phyloP scores from a whole-genome alignment of 352 stramenopile genomes.

The Phytophthora melonis region DNA sequence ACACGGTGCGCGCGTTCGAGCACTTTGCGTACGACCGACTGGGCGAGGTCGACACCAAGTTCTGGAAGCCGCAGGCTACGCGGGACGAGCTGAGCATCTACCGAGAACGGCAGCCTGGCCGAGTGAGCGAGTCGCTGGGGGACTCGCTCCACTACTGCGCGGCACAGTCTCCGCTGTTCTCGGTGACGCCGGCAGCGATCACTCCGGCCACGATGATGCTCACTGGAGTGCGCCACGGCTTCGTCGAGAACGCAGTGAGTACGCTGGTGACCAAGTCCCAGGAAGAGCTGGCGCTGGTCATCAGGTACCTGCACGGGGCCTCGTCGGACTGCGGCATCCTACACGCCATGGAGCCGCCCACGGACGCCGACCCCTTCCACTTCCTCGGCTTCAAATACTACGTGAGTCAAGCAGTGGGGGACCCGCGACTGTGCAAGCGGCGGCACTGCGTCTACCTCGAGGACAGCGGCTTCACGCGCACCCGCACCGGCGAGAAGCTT shows the following conservation, averaged over 20 bases:
- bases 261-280: conserved; percentile 50
- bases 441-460: conserved; percentile 57
- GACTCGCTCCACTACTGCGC: conserved; percentile 34
- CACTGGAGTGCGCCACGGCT: conserved; percentile 43
- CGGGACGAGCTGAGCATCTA: conserved; percentile 48
- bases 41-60: conserved; percentile 39
- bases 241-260: conserved; percentile 46
- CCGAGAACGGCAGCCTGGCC: conserved; percentile 36
- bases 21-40: conserved; percentile 38
- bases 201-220: conserved; percentile 45
- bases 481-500: conserved; percentile 46
- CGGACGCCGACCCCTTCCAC: conserved; percentile 45
- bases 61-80: conserved; percentile 51
- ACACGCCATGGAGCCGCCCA: conserved; percentile 45
- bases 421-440: conserved; percentile 36
- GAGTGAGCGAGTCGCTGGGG: conserved; percentile 26
- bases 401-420: conserved; percentile 43
- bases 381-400: conserved; percentile 66
- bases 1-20: conserved; percentile 53
- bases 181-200: conserved; percentile 40
- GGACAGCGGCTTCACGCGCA: conserved; percentile 50
- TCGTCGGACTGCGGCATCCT: conserved; percentile 53
- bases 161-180: conserved; percentile 43
- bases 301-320: conserved; percentile 52
- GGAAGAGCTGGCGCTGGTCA: conserved; percentile 61